A percentile compares a stretch with the other conserved stretches of the same genome.
phyloP scores from a whole-genome alignment of 345 rosid genomes.

The Citrus sp. region DNA sequence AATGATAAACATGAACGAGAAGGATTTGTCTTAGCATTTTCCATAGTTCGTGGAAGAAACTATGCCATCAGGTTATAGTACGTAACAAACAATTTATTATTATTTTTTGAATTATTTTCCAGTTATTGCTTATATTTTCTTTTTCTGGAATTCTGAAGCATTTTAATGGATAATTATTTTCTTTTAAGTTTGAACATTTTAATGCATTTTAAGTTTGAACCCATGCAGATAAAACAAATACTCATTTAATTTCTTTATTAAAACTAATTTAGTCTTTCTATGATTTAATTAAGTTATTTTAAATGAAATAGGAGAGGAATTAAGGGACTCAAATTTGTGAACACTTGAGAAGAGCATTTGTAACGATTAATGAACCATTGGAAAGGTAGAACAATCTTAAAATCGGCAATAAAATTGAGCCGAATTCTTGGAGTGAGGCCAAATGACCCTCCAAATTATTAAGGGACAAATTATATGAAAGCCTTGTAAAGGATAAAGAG shows the following conservation, averaged over 20 bases:
- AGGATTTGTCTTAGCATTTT: conserved; percentile 10
- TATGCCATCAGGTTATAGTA: no score
- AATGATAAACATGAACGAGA: not conserved
- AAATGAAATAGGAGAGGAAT: not conserved
- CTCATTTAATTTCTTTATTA: not conserved
- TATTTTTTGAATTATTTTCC: not conserved
- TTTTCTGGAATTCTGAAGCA: no score
- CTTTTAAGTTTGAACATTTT: no score
- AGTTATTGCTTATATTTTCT: not conserved
- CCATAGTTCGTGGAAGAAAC: conserved; percentile 27
- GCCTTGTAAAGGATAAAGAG: not conserved
- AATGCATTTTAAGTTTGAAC: no score
- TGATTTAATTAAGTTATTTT: not conserved
- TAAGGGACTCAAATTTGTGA: not conserved
- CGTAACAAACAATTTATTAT: no score
- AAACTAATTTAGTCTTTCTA: not conserved
- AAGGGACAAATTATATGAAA: conserved; percentile 4
- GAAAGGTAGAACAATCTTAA: no score
- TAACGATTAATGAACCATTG: no score
- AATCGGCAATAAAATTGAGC: not conserved
- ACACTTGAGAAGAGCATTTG: not conserved
- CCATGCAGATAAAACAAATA: not conserved
- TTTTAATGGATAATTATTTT: not conserved
- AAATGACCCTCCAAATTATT: not conserved
- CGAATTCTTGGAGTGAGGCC: not conserved